phyloP scores from a whole-genome alignment of 495 filamentous ascomycete genomes.

The Aspergillus nidulans region DNA sequence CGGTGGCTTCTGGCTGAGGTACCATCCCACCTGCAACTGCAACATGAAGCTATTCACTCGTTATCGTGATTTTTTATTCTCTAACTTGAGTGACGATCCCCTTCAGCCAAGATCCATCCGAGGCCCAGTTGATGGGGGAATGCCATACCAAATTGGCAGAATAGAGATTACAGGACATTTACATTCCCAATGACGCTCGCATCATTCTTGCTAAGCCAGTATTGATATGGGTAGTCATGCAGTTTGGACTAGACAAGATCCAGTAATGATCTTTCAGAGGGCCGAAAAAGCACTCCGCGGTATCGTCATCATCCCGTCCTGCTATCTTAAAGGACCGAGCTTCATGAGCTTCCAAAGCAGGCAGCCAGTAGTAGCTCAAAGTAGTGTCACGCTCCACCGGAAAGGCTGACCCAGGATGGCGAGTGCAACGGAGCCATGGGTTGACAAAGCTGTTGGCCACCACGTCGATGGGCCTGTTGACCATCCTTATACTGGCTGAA shows the following conservation, averaged over 20 bases:
- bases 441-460: slow-evolving; percentile 11
- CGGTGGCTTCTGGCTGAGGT: neutral
- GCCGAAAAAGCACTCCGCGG: neutral
- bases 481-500: neutral
- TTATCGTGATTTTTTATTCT: neutral
- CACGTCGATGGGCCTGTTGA: neutral
- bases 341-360: neutral
- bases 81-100: neutral
- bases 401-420: slow-evolving; percentile 13
- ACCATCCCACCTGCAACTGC: slow-evolving; percentile 2
- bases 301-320: neutral
- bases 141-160: neutral
- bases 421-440: slow-evolving; percentile 22
- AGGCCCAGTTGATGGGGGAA: neutral
- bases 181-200: neutral
- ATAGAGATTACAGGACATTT: neutral
- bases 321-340: neutral
- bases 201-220: neutral
- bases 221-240: neutral
- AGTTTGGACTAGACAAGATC: neutral
- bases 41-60: slow-evolving; percentile 6
- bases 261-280: neutral
- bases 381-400: slow-evolving; percentile 19
- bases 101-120: neutral
- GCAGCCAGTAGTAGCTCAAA: slow-evolving; percentile 2